These are phyloP conservation scores for Flammula alnicola DNA, from an alignment of 1,284 basidiomycete genomes.

Conservation along the genomic window DNA sequence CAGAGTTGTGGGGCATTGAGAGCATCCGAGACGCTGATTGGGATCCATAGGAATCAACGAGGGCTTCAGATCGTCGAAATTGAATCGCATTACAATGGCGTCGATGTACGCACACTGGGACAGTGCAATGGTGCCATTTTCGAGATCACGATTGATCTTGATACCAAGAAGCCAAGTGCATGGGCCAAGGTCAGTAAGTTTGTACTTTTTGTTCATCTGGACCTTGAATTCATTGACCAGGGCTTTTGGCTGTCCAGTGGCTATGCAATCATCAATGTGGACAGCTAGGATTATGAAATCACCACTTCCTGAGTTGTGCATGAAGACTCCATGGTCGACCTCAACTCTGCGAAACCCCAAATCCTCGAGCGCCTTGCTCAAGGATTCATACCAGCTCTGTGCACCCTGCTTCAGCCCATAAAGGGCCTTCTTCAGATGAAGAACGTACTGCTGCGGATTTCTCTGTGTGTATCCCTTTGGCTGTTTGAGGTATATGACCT, in stretches of 20 bases:
- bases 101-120: slow-evolving; percentile 14
- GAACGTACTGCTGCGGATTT: too few species aligned
- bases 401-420: slow-evolving; percentile 2
- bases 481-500: too few species aligned
- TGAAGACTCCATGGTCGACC: slow-evolving; percentile 15
- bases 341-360: slow-evolving; percentile 12
- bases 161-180: slow-evolving; percentile 19
- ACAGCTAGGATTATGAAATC: slow-evolving; percentile 11
- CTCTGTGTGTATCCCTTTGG: too few species aligned
- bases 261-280: slow-evolving; percentile 15
- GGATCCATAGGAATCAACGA: slow-evolving; percentile 16
- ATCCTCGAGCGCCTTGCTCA: slow-evolving; percentile 3
- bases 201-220: not conserved
- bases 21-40: not conserved
- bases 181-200: slow-evolving; percentile 11
- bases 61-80: slow-evolving; percentile 13
- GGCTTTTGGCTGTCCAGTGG: not conserved
- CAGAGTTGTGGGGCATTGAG: slow-evolving; percentile 7
- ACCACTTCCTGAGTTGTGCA: too few species aligned
- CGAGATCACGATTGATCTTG: slow-evolving; percentile 10
- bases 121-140: slow-evolving; percentile 5
- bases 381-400: not conserved
- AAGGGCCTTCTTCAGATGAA: not conserved
- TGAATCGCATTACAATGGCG: slow-evolving; percentile 1
- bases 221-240: slow-evolving; percentile 7